These are phyloP conservation scores for Dendrobium chrysotoxum DNA, from an alignment of 106 monocot genomes.

Conservation along the genomic window DNA sequence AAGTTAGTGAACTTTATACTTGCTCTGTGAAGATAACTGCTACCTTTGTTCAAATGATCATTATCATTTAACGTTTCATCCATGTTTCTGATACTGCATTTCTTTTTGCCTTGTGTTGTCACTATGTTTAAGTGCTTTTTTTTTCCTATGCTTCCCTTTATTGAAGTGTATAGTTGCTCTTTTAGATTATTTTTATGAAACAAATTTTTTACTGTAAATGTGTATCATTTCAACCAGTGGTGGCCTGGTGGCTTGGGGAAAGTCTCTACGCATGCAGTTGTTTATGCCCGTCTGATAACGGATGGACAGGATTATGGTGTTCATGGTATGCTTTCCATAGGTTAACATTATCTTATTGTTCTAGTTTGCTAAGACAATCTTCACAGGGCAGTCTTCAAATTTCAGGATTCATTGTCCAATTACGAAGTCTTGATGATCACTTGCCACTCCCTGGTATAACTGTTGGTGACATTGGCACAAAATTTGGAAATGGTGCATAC, in stretches of 20 bases:
- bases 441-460: conserved; percentile 85
- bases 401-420: conserved; percentile 93
- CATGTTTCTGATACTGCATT: not conserved
- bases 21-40: not conserved
- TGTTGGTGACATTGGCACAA: conserved; percentile 91
- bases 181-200: not conserved
- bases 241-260: conserved; percentile 99
- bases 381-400: not conserved
- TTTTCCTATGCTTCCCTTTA: not conserved
- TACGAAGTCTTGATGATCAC: conserved; percentile 94
- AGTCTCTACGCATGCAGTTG: conserved; percentile 83
- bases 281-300: conserved; percentile 81
- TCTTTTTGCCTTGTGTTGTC: not conserved
- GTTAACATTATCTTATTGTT: not conserved
- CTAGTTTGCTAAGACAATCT: conserved; percentile 3
- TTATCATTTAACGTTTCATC: not conserved
- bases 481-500: conserved; percentile 97
- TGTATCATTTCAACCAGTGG: conserved; percentile 49
- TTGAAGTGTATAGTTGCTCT: not conserved
- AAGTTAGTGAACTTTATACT: conserved; percentile 31
- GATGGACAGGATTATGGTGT: conserved; percentile 81
- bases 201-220: not conserved
- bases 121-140: not conserved
- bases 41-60: conserved; percentile 5
- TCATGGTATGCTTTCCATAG: conserved; percentile 49